These are phyloP conservation scores for Myxozyma mucilagina DNA, from an alignment of 805 yeast genomes.

Conservation along the genomic window DNA sequence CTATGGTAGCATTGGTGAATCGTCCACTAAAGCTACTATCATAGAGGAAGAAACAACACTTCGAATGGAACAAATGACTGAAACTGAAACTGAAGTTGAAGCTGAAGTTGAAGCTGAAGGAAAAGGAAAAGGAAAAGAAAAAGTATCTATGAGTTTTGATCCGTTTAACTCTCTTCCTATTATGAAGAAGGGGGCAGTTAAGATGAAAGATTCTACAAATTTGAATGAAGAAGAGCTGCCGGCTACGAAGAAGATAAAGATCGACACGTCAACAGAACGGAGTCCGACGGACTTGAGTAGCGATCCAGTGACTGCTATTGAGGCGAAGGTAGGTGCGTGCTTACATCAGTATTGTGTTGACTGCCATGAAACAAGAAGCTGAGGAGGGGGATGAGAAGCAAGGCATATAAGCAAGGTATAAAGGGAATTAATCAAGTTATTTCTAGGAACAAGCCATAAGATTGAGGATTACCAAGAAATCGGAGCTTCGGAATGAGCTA, in stretches of 20 bases:
- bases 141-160: conserved; percentile 3
- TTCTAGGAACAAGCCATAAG: conserved; percentile 16
- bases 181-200: neutral
- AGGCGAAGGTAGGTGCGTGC: conserved; percentile 14
- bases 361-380: neutral
- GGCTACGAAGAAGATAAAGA: neutral
- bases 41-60: neutral
- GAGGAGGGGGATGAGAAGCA: conserved; percentile 4
- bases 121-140: neutral
- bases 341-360: neutral
- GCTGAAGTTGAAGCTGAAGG: conserved; percentile 9
- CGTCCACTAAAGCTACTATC: neutral
- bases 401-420: neutral
- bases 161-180: conserved; percentile 14
- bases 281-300: neutral
- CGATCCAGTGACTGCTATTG: neutral
- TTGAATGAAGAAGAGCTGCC: neutral
- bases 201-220: neutral
- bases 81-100: neutral
- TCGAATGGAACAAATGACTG: too few species aligned
- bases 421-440: neutral
- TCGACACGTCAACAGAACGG: neutral
- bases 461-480: conserved; percentile 25
- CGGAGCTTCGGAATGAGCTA: conserved; percentile 8
- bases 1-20: too few species aligned